These are phyloP conservation scores for Lactarius psammicola DNA, from an alignment of 768 basidiomycete genomes.

Conservation along the genomic window DNA sequence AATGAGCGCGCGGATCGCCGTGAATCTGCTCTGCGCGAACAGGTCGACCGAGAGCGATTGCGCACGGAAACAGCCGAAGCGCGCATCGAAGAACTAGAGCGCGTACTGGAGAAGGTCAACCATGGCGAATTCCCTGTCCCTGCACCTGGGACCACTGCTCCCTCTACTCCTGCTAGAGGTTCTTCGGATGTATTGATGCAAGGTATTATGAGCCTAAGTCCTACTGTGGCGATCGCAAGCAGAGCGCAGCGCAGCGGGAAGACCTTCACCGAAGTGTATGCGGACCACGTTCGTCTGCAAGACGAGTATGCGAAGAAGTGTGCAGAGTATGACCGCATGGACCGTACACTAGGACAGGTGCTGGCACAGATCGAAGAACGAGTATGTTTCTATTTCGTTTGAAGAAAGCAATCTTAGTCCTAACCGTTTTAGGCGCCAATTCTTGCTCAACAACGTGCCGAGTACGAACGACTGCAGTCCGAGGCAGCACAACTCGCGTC, in stretches of 20 bases:
- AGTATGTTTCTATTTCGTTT: conserved; percentile 44
- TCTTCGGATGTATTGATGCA: conserved; percentile 49
- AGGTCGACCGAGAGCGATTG: conserved; percentile 68
- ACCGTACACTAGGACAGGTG: conserved; percentile 73
- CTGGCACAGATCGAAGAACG: conserved; percentile 90
- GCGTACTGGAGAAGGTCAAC: conserved; percentile 67
- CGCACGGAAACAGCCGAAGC: conserved; percentile 71
- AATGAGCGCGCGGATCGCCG: conserved; percentile 66
- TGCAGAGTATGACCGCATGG: conserved; percentile 82
- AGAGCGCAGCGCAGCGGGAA: conserved; percentile 78
- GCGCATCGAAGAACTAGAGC: conserved; percentile 67
- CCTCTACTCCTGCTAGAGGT: conserved; percentile 47
- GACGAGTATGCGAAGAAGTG: conserved; percentile 76
- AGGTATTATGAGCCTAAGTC: conserved; percentile 70
- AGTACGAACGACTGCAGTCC: conserved; percentile 80
- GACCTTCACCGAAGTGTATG: conserved; percentile 93
- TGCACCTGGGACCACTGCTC: conserved; percentile 40
- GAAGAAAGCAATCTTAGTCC: not conserved
- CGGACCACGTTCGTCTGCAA: conserved; percentile 84
- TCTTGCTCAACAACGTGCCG: conserved; percentile 82
- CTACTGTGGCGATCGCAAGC: conserved; percentile 84
- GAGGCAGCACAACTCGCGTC: conserved; percentile 79
- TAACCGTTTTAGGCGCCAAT: conserved; percentile 70
- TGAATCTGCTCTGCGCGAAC: conserved; percentile 64
- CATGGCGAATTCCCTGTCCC: conserved; percentile 68